Conservation (phyloP, 73 alveolate genomes). For the Stentor roeselii region DNA sequence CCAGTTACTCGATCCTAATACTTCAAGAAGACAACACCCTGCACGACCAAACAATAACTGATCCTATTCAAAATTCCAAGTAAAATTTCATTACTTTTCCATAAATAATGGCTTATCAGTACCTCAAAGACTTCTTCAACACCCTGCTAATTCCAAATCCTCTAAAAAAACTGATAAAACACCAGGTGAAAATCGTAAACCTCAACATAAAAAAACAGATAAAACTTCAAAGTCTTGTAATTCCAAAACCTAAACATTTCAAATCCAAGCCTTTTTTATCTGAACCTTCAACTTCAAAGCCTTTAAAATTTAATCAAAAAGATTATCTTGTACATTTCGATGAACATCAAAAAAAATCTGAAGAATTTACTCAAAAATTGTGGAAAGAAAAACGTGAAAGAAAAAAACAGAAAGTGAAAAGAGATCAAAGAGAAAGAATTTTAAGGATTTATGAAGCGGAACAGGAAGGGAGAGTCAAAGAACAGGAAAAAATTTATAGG, state of each 20-base stretch:
- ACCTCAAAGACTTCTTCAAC: too few species aligned
- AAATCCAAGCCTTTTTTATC: background rate
- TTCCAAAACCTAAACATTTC: too few species aligned
- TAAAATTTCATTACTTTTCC: too few species aligned
- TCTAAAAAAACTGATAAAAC: too few species aligned
- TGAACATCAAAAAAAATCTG: background rate
- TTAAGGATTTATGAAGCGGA: background rate
- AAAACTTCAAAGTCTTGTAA: background rate
- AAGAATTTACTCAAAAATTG: background rate
- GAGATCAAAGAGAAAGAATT: background rate
- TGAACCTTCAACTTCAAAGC: background rate
- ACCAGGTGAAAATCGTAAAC: background rate
- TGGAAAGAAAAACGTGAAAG: background rate
- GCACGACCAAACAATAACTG: too few species aligned
- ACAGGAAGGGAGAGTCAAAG: background rate
- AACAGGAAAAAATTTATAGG: background rate
- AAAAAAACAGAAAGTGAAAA: background rate
- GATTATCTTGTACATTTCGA: background rate
- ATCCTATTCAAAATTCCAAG: too few species aligned
- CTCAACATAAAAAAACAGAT: too few species aligned
- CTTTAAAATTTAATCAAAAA: background rate
- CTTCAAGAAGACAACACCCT: too few species aligned
- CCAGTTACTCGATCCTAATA: too few species aligned
- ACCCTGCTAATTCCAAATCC: background rate
- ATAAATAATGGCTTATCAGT: slow-evolving; percentile 1